Evolutionary conservation across 495 filamentous ascomycete genomes (phyloP), one percentile per base, ranked within the genome.

Genomic region (Darksidea phi): DNA sequence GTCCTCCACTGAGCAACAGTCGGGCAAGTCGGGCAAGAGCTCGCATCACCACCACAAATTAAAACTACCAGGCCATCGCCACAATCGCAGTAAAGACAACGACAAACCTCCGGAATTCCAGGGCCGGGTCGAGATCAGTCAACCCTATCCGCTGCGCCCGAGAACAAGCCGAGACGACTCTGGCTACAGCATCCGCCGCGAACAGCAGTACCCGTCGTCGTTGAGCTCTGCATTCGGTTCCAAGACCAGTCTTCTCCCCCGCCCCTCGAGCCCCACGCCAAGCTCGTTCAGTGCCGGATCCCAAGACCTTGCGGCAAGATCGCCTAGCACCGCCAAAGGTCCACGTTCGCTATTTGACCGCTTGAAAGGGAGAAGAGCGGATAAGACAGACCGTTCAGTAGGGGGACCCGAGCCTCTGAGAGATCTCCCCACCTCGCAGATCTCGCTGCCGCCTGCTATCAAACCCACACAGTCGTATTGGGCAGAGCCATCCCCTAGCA

Each of bases 261-360:
- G 90, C 26, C 84, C 86, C 2, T 83, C 85, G 25, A 95, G 88
- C 69, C 89, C 90, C 12, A 88, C 88, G 1, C 86, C 86, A 18
- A 94, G 86, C 69, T 76, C 79, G 12, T 82, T 80, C 60, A 87
- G 88, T 56, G 59, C 60, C 21, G 71, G 70, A 58, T 72, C 70
- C 26, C 59, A 60, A 37, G 66, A 70, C 21, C 48, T 17, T 55
- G 6, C 23, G 48, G 17, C 83, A 86, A 62, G 77, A 41, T 91
- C 88, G 1, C 87, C 78, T 5, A 73, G 82, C 0, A 78, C 75
- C 1, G 78, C 72, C n/a, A 65, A 68, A 20, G 41, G 41, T 6
- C 76, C 81, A 68, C 79, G 86, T 24, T 84, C 82, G 17, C 71
- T 95, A 11, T 70, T 95, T 11, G 81, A 83, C 47, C 84, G 86